A percentile compares a stretch with the other conserved stretches of the same genome.
phyloP scores from a whole-genome alignment of 345 rosid genomes.

The Salix brachista region DNA sequence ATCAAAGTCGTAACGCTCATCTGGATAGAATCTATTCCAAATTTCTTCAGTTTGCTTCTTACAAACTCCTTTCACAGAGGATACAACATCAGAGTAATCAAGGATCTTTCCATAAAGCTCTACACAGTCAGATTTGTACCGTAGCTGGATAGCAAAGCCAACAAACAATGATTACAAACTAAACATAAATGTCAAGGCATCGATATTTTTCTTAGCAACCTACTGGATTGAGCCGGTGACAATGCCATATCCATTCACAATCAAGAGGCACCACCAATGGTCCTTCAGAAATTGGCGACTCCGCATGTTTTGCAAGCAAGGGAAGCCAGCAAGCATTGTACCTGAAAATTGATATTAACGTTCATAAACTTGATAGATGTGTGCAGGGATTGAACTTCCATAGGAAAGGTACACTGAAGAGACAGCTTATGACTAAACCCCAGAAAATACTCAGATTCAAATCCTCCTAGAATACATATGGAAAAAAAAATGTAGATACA shows the following conservation, averaged over 20 bases:
- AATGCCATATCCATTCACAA: slow-evolving; percentile 99
- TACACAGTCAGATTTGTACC: slow-evolving; percentile 76
- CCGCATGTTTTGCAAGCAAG: slow-evolving; percentile 61
- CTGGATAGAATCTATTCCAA: slow-evolving; percentile 64
- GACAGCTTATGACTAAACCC: background rate
- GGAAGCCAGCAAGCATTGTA: slow-evolving; percentile 97
- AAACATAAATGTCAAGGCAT: background rate
- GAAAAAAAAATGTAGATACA: background rate
- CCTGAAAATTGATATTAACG: slow-evolving; percentile 48
- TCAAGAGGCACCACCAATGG: slow-evolving; percentile 88
- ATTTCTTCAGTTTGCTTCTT: slow-evolving; percentile 48
- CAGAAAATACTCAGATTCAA: background rate
- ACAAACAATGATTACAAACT: slow-evolving; percentile 9
- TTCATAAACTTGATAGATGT: slow-evolving; percentile 1
- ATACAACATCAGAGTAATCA: slow-evolving; percentile 55
- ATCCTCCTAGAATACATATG: background rate
- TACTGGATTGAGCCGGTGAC: slow-evolving; percentile 98
- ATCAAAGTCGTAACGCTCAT: slow-evolving; percentile 69
- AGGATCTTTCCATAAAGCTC: slow-evolving; percentile 65
- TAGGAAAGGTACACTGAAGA: background rate
- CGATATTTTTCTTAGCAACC: background rate
- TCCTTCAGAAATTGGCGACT: slow-evolving; percentile 45
- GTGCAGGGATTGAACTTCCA: background rate
- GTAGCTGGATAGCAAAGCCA: slow-evolving; percentile 47
- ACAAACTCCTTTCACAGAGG: slow-evolving; percentile 53